A percentile compares a stretch with the other conserved stretches of the same genome.
phyloP scores from a whole-genome alignment of 352 stramenopile genomes.

The Phytopythium ostracodes region DNA sequence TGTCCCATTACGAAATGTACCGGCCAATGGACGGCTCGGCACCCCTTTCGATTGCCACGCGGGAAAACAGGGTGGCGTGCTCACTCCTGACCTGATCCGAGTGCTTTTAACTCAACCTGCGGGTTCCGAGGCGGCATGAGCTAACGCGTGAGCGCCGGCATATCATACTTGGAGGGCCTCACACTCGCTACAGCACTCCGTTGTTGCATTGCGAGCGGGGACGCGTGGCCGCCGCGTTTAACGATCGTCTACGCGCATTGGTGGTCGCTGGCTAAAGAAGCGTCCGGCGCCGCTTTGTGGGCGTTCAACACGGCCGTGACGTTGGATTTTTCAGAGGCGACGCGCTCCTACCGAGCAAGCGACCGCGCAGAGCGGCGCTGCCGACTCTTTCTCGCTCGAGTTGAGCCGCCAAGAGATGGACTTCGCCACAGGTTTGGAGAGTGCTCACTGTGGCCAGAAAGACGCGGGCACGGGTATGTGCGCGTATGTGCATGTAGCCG shows the following conservation, averaged over 20 bases:
- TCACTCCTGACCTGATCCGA: conserved; percentile 1
- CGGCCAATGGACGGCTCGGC: too few relatives aligned
- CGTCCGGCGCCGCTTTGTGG: conserved; percentile 2
- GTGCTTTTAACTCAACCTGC: background rate
- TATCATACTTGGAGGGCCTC: background rate
- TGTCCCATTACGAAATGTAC: background rate
- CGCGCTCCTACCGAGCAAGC: background rate
- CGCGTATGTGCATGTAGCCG: background rate
- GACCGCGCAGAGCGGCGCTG: background rate
- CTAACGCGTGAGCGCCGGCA: background rate
- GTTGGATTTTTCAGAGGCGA: background rate
- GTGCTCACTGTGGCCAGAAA: background rate
- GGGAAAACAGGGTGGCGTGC: too few relatives aligned
- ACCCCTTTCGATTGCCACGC: too few relatives aligned
- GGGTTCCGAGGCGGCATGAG: background rate
- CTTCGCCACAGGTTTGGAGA: background rate
- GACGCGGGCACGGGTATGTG: too few relatives aligned
- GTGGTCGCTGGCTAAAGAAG: conserved; percentile 2
- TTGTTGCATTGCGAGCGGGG: background rate
- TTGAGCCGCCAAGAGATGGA: background rate
- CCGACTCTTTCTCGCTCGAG: conserved; percentile 1
- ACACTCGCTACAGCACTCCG: background rate
- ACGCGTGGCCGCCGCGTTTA: background rate
- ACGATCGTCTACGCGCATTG: background rate
- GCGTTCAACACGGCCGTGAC: background rate